Percentiles rank a stretch among this genome's conserved stretches.
phyloP scores from a whole-genome alignment of 345 rosid genomes.

The Durio zibethinus region DNA sequence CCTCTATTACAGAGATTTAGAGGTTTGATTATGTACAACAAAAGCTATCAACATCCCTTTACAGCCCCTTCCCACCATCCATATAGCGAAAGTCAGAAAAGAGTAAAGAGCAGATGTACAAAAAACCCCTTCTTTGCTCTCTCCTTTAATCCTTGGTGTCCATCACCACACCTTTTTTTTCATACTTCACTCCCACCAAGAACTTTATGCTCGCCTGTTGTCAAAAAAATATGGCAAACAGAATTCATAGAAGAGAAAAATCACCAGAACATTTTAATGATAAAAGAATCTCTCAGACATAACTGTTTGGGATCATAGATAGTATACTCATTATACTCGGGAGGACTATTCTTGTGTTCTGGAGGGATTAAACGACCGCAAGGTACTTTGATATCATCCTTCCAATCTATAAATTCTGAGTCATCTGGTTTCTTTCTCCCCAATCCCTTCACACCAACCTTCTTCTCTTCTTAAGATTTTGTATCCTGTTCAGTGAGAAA shows the following conservation, averaged over 20 bases:
- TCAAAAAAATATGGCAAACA: background rate
- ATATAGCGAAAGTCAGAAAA: background rate
- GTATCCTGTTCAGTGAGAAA: slow-evolving; percentile 38
- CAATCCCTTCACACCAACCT: slow-evolving; percentile 59
- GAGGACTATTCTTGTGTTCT: slow-evolving; percentile 54
- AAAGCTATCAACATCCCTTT: slow-evolving; percentile 2
- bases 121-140: background rate
- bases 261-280: background rate
- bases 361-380: slow-evolving; percentile 66
- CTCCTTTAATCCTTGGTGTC: slow-evolving; percentile 28
- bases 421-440: slow-evolving; percentile 80
- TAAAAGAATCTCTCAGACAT: background rate
- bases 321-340: slow-evolving; percentile 75
- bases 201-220: slow-evolving; percentile 62
- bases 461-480: slow-evolving; percentile 51
- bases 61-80: background rate
- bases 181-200: slow-evolving; percentile 72
- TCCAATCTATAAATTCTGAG: slow-evolving; percentile 57
- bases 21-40: background rate
- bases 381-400: slow-evolving; percentile 66
- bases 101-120: background rate
- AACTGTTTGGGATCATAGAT: slow-evolving; percentile 80
- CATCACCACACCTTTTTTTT: slow-evolving; percentile 42
- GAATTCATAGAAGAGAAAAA: background rate
- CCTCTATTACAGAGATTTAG: background rate